phyloP scores from a whole-genome alignment of 2,329 filamentous ascomycete species.

The Alternaria incomplexa region DNA sequence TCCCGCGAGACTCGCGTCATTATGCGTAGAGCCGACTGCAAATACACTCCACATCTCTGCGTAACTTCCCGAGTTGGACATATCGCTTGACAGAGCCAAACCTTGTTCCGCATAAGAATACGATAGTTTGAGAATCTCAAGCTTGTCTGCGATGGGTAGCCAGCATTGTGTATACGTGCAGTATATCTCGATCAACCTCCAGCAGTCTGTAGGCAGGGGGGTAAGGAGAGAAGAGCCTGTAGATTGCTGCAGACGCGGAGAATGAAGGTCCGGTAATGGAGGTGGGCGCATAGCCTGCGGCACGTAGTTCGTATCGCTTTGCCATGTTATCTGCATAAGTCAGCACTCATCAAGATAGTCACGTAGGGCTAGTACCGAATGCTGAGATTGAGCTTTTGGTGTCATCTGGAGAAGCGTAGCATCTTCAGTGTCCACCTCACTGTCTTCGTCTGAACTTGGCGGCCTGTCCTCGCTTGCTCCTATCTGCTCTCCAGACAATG shows the following conservation, averaged over 20 bases:
- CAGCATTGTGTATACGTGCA: slow-evolving; percentile 78
- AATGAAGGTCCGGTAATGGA: neutral
- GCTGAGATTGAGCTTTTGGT: slow-evolving; percentile 5
- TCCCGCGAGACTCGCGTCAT: neutral
- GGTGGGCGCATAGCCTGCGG: neutral
- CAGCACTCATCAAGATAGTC: neutral
- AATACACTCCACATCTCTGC: slow-evolving; percentile 55
- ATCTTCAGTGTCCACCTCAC: slow-evolving; percentile 25
- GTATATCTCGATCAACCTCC: slow-evolving; percentile 59
- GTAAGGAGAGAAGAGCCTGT: neutral
- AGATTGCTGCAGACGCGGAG: slow-evolving; percentile 23
- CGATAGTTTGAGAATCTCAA: slow-evolving; percentile 63
- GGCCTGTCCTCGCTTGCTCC: slow-evolving; percentile 9
- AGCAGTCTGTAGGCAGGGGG: slow-evolving; percentile 64
- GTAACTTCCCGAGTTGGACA: slow-evolving; percentile 44
- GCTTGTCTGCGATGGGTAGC: slow-evolving; percentile 74
- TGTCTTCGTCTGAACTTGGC: slow-evolving; percentile 31
- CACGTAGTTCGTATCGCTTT: neutral
- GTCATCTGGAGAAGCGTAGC: slow-evolving; percentile 10
- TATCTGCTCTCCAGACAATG: slow-evolving; percentile 57
- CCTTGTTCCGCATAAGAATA: slow-evolving; percentile 60
- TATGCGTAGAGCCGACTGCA: slow-evolving; percentile 45
- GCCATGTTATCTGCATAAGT: slow-evolving; percentile 4
- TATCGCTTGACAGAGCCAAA: slow-evolving; percentile 34
- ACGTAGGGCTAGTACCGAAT: slow-evolving; percentile 4